phyloP scores from a whole-genome alignment of 352 stramenopile genomes.

The Phytophthora boehmeriae region DNA sequence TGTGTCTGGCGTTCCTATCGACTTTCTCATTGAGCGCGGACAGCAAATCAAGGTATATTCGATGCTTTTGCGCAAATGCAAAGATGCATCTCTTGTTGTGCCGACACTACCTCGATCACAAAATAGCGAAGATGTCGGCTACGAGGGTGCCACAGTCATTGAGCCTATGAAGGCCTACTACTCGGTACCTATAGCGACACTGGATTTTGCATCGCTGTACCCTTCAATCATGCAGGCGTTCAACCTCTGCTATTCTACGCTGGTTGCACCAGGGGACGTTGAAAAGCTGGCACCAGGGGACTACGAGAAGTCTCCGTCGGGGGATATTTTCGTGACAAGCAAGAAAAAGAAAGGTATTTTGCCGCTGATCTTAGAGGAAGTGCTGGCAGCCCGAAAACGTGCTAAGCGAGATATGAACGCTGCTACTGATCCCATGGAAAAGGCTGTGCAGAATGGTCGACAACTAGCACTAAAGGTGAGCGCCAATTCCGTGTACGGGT shows the following conservation, averaged over 20 bases:
- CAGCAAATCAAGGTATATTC: constrained; percentile 99
- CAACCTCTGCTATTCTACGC: constrained; percentile 99
- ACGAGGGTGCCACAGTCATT: constrained; percentile 99
- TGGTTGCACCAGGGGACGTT: constrained; percentile 86
- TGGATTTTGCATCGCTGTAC: constrained; percentile 99
- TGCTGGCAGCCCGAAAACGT: constrained; percentile 96
- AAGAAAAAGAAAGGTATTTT: constrained; percentile 98
- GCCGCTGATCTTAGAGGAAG: constrained; percentile 98
- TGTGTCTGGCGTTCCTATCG: constrained; percentile 98
- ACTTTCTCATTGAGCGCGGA: constrained; percentile 97
- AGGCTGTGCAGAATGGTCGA: constrained; percentile 99
- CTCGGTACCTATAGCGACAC: constrained; percentile 97
- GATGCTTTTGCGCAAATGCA: constrained; percentile 98
- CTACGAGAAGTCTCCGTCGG: constrained; percentile 95
- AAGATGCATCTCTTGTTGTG: constrained; percentile 94
- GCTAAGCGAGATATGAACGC: constrained; percentile 99
- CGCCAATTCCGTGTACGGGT: constrained; percentile 99
- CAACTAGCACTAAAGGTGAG: constrained; percentile 97
- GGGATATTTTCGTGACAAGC: constrained; percentile 96
- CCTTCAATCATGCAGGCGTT: constrained; percentile 99
- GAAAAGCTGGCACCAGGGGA: constrained; percentile 64
- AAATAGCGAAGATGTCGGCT: constrained; percentile 86
- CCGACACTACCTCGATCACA: constrained; percentile 94
- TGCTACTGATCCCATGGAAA: constrained; percentile 98
- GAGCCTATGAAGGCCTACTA: constrained; percentile 99